Conservation (phyloP, 768 basidiomycete species). For the Myochromella boudieri region DNA sequence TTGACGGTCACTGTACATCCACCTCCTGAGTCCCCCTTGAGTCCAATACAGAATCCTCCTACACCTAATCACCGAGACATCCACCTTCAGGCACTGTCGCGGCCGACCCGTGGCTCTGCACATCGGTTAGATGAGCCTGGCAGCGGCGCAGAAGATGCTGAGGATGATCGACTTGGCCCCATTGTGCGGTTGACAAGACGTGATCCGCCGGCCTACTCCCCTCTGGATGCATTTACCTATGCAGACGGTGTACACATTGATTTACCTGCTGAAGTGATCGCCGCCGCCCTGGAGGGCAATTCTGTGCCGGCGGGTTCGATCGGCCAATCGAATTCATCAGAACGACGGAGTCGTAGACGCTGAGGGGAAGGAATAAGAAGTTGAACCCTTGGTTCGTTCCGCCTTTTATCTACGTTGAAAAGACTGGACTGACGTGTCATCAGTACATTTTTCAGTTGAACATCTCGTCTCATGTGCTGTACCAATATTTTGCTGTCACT, state of each 20-base stretch:
- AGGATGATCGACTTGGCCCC: conserved; percentile 32
- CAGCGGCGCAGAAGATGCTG: conserved; percentile 21
- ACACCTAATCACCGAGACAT: conserved; percentile 86
- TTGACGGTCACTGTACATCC: conserved; percentile 70
- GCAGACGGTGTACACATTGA: conserved; percentile 91
- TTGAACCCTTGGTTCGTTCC: conserved; percentile 22
- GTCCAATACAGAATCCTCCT: conserved; percentile 73
- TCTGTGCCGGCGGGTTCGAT: conserved; percentile 59
- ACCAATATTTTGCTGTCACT: conserved; percentile 13
- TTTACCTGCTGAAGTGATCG: conserved; percentile 88
- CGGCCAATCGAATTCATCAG: conserved; percentile 47
- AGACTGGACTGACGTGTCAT: conserved; percentile 9
- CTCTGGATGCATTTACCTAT: conserved; percentile 82
- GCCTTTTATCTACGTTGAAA: conserved; percentile 3
- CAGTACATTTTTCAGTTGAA: conserved; percentile 9
- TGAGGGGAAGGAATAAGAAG: conserved; percentile 20
- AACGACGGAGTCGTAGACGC: conserved; percentile 59
- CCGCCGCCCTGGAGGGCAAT: conserved; percentile 81
- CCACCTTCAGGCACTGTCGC: conserved; percentile 66
- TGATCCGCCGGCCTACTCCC: conserved; percentile 86
- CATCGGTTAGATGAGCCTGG: conserved; percentile 36
- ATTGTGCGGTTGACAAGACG: conserved; percentile 44
- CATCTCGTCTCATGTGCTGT: conserved; percentile 14
- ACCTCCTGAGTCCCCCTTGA: conserved; percentile 77
- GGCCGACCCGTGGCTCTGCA: conserved; percentile 28